Evolutionary conservation across 2,329 filamentous ascomycete species (phyloP).

Genomic region (Aspergillus candidus): DNA sequence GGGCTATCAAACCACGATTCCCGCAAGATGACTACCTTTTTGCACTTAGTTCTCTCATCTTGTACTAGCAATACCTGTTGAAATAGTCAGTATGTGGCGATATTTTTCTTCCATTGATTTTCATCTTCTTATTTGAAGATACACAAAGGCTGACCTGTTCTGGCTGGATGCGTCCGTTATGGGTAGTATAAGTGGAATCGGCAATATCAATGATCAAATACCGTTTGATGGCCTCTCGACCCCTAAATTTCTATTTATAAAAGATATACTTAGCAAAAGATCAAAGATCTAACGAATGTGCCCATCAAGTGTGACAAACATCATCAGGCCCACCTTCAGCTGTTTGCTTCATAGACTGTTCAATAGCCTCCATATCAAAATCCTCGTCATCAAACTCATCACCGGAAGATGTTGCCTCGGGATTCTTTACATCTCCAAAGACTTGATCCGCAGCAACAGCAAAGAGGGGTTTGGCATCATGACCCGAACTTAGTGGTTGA

Average conservation of each 20-base stretch:
- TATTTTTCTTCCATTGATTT: neutral
- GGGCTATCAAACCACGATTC: slow-evolving; percentile 83
- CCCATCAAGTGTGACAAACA: slow-evolving; percentile 44
- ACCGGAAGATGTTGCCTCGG: slow-evolving; percentile 44
- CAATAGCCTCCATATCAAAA: slow-evolving; percentile 59
- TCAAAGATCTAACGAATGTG: slow-evolving; percentile 22
- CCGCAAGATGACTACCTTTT: slow-evolving; percentile 67
- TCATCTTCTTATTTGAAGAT: neutral
- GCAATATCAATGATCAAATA: slow-evolving; percentile 74
- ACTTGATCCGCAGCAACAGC: neutral
- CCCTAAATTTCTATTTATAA: slow-evolving; percentile 60
- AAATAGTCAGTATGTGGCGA: slow-evolving; percentile 16
- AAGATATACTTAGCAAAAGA: slow-evolving; percentile 54
- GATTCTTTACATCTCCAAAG: slow-evolving; percentile 9
- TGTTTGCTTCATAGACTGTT: slow-evolving; percentile 51
- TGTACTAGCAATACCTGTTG: slow-evolving; percentile 71
- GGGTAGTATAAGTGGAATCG: slow-evolving; percentile 61
- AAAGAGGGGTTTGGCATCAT: neutral
- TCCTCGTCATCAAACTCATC: slow-evolving; percentile 69
- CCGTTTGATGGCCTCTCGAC: slow-evolving; percentile 69
- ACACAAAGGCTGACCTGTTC: slow-evolving; percentile 60
- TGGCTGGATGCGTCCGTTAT: slow-evolving; percentile 52
- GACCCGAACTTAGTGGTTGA: slow-evolving; percentile 14
- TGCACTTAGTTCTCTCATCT: slow-evolving; percentile 62
- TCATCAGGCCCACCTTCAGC: slow-evolving; percentile 69